phyloP scores from a whole-genome alignment of 495 filamentous ascomycete species.

The Pseudomonodictys pantanalensis region DNA sequence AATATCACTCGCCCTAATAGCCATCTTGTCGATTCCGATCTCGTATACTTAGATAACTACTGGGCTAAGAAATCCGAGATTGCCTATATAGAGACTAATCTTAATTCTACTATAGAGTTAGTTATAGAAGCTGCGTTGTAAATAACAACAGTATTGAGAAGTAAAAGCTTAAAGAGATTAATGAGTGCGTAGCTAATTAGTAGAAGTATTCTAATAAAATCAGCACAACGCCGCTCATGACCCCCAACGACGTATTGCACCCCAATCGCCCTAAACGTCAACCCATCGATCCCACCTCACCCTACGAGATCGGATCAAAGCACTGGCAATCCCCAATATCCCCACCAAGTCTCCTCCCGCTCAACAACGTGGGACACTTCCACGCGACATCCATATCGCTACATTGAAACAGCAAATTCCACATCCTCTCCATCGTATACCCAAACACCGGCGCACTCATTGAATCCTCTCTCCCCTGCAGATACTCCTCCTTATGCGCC shows the following conservation, averaged over 20 bases:
- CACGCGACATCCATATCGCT: slow-evolving; percentile 35
- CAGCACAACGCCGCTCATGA: no score
- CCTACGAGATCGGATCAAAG: slow-evolving; percentile 30
- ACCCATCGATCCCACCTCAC: no score
- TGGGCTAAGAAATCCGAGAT: slow-evolving; percentile 79
- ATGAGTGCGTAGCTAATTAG: slow-evolving; percentile 25
- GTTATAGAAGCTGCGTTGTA: slow-evolving; percentile 32
- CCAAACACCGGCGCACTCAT: slow-evolving; percentile 43
- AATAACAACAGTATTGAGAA: slow-evolving; percentile 33
- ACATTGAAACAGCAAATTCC: slow-evolving; percentile 46
- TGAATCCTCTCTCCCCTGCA: slow-evolving; percentile 34
- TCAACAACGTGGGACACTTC: slow-evolving; percentile 43
- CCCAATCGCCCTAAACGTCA: no score
- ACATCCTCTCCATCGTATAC: slow-evolving; percentile 47
- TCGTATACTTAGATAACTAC: slow-evolving; percentile 70
- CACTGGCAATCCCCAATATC: slow-evolving; percentile 45
- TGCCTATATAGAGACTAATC: slow-evolving; percentile 30
- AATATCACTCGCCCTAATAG: slow-evolving; percentile 61
- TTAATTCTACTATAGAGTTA: slow-evolving; percentile 27
- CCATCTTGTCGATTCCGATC: slow-evolving; percentile 67
- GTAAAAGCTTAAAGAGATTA: slow-evolving; percentile 11
- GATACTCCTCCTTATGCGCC: slow-evolving; percentile 35
- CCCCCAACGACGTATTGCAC: no score
- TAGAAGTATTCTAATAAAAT: slow-evolving; percentile 28
- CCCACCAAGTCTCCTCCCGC: slow-evolving; percentile 36